Evolutionary conservation across 495 filamentous ascomycete genomes (phyloP), one percentile per base, ranked within the genome.

Genomic region (Penicillium odoratum): DNA sequence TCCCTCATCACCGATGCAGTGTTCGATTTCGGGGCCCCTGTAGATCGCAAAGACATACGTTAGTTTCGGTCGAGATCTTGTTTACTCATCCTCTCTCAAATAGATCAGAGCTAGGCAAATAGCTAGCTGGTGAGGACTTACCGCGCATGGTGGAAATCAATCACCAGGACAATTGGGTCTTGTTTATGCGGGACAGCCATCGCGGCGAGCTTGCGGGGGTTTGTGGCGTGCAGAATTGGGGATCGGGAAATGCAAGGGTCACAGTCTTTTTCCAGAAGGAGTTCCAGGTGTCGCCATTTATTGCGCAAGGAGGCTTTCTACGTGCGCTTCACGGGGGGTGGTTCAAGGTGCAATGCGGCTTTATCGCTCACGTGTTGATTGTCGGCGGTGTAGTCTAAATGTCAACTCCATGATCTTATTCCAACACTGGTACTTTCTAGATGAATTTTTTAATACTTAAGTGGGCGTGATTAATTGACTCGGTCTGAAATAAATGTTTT

Each of bases 101-200:
- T n/a, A 13, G 38, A 13, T 0, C 13, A 16, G 36, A 40, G 38
- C 38, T 40, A 40, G 38, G 38, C 38, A 28, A 26, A 2, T 40
- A 10, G 29, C 16, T 11, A 34, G 33, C 4, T 15, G 9, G 16
- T 28, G 31, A 33, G 36, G 13, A 73, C 78, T 69, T 62, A 89
- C 87, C 84, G 85, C 61, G 92, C 92, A 80, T 98, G 94, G 79
- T 98, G 93, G 71, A 98, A 98, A 72, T 91, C 93, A 60, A 98
- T 93, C 58, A 98, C 88, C 72, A 88, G 86, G 51, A 97, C 90
- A 72, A 97, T 77, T 34, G 80, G 80, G 63, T 69, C 72, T 71
- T 70, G 74, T 53, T 67, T 70, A 61, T 65, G 60, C 59, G 47
- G 56, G 50, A 56, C 13, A 60, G 75, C 62, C 74, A 78, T 77